Conservation (phyloP, 495 filamentous ascomycete genomes). For the Antarctomyces pellizariae region DNA sequence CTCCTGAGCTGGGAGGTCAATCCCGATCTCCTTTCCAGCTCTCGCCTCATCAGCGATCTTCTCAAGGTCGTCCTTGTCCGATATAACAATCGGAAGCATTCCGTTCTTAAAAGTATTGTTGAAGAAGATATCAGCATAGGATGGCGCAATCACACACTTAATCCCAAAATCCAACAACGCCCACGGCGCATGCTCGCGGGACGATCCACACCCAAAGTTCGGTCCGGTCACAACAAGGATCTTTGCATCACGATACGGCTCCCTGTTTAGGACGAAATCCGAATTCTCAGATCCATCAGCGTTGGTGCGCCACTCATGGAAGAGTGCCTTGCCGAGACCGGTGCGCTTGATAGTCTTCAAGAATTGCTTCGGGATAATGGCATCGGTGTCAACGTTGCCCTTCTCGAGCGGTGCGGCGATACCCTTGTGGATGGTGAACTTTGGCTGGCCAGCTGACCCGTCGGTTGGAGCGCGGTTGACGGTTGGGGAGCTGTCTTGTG, state of each 20-base stretch:
- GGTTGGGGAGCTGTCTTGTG: conserved; percentile 40
- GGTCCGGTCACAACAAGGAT: conserved; percentile 82
- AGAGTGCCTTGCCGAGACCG: conserved; percentile 70
- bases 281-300: conserved; percentile 47
- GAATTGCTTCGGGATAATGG: conserved; percentile 98
- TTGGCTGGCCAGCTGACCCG: conserved; percentile 42
- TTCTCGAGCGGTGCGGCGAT: conserved; percentile 74
- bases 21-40: conserved; percentile 67
- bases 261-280: conserved; percentile 75
- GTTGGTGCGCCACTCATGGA: conserved; percentile 60
- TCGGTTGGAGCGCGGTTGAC: conserved; percentile 31
- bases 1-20: conserved; percentile 70
- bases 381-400: conserved; percentile 87
- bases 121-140: conserved; percentile 95
- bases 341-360: conserved; percentile 98
- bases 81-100: conserved; percentile 76
- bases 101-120: conserved; percentile 99
- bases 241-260: conserved; percentile 65
- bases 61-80: conserved; percentile 37
- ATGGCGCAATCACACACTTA: conserved; percentile 76
- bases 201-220: conserved; percentile 92
- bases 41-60: conserved; percentile 58
- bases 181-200: conserved; percentile 93
- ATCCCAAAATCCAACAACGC: conserved; percentile 92
- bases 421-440: conserved; percentile 63